Conservation (phyloP, 1,284 basidiomycete genomes). For the Thelephora terrestris region DNA sequence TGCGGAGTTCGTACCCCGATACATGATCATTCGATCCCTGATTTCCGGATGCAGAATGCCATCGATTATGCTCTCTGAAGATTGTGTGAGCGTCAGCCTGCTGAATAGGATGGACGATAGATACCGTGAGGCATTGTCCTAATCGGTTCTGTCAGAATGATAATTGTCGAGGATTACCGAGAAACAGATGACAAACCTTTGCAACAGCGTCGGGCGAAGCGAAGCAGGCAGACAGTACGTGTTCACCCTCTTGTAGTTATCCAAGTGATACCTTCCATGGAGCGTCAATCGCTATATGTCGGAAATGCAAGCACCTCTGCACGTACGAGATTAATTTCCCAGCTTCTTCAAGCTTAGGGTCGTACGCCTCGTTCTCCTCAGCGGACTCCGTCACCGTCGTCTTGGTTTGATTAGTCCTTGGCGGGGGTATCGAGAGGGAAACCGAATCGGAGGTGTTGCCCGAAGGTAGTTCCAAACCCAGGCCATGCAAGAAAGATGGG, state of each 20-base stretch:
- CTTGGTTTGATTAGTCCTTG: background rate
- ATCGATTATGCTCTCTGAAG: slow-evolving; percentile 78
- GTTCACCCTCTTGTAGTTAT: slow-evolving; percentile 74
- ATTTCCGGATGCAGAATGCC: slow-evolving; percentile 79
- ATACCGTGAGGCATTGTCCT: slow-evolving; percentile 80
- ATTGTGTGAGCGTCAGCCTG: slow-evolving; percentile 6
- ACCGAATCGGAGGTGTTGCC: slow-evolving; percentile 4
- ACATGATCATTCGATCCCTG: slow-evolving; percentile 80
- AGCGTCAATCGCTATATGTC: slow-evolving; percentile 1
- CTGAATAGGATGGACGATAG: slow-evolving; percentile 9
- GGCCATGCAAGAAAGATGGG: background rate
- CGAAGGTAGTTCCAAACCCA: slow-evolving; percentile 8
- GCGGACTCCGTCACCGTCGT: slow-evolving; percentile 2
- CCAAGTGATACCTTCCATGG: slow-evolving; percentile 60
- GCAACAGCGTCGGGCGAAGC: slow-evolving; percentile 75
- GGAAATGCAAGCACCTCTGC: background rate
- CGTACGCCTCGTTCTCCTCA: slow-evolving; percentile 38
- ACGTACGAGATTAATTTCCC: slow-evolving; percentile 72
- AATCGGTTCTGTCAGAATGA: slow-evolving; percentile 7
- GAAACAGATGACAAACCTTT: slow-evolving; percentile 38
- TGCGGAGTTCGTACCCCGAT: slow-evolving; percentile 48
- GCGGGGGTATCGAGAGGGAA: background rate
- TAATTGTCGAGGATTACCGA: slow-evolving; percentile 29
- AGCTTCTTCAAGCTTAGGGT: slow-evolving; percentile 66
- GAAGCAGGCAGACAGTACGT: slow-evolving; percentile 84